phyloP scores from a whole-genome alignment of 257 asterid genomes.

The Cinchona pubescens region DNA sequence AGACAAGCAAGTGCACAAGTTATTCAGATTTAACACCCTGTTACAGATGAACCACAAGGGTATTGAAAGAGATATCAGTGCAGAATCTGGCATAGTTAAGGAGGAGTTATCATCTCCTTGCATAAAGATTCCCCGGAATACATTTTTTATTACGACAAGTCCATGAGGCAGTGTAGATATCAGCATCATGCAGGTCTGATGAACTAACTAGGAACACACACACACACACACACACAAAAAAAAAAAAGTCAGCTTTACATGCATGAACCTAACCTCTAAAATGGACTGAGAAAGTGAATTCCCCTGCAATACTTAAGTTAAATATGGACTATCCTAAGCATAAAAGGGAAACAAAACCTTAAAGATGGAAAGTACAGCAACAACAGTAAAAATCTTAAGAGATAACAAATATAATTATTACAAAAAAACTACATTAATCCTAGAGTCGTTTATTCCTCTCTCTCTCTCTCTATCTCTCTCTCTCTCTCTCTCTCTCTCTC shows the following conservation, averaged over 20 bases:
- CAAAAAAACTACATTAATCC: background rate
- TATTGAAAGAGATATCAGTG: background rate
- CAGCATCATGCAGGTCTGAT: background rate
- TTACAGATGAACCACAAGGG: background rate
- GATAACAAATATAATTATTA: background rate
- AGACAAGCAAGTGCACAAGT: background rate
- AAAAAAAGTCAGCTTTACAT: background rate
- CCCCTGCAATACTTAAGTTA: background rate
- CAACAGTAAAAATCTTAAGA: background rate
- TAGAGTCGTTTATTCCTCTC: background rate
- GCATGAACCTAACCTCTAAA: background rate
- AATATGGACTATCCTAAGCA: background rate
- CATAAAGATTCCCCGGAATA: background rate
- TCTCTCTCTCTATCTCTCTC: background rate
- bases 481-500: no score
- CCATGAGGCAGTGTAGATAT: background rate
- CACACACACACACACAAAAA: no score
- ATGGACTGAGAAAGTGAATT: background rate
- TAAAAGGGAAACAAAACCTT: background rate
- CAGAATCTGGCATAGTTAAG: background rate
- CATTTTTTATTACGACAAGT: background rate
- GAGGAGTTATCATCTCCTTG: background rate
- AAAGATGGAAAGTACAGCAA: background rate
- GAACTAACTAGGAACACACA: background rate
- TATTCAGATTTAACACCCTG: background rate